A percentile compares a stretch with the other conserved stretches of the same genome.
These are phyloP conservation scores for Colletotrichum sp. DNA, from an alignment of 2,329 filamentous ascomycete species.

Conservation along the genomic window DNA sequence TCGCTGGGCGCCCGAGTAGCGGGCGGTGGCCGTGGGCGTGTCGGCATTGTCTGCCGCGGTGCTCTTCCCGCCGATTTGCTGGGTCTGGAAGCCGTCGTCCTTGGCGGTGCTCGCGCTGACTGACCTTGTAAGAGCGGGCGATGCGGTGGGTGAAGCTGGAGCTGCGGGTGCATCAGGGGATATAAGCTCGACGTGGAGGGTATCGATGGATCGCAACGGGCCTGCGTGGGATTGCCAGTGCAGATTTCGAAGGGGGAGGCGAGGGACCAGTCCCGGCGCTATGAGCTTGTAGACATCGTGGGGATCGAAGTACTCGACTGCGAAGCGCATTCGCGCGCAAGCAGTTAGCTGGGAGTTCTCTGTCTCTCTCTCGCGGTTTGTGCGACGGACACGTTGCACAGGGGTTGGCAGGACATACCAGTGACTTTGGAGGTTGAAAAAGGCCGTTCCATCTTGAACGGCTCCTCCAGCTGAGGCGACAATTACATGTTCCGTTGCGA, in stretches of 20 bases:
- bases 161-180: conserved; percentile 55
- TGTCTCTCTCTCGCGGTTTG: not conserved
- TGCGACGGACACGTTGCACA: not conserved
- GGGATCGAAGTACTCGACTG: conserved; percentile 97
- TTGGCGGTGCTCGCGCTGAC: conserved; percentile 35
- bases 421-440: conserved; percentile 80
- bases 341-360: not conserved
- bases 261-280: conserved; percentile 76
- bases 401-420: conserved; percentile 49
- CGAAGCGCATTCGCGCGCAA: not conserved
- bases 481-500: conserved; percentile 9
- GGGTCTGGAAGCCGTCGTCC: conserved; percentile 68
- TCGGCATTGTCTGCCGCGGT: conserved; percentile 44
- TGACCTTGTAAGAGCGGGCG: conserved; percentile 31
- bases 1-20: conserved; percentile 57
- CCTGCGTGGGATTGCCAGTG: conserved; percentile 97
- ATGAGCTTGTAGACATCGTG: conserved; percentile 86
- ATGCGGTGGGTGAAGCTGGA: conserved; percentile 34
- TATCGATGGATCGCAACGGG: conserved; percentile 90
- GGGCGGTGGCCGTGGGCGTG: conserved; percentile 12
- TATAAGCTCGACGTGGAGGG: conserved; percentile 88
- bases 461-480: conserved; percentile 18
- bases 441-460: conserved; percentile 66
- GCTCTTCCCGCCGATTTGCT: conserved; percentile 48
- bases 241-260: conserved; percentile 86